These are phyloP conservation scores for Chytriomyces sp. DNA, from an alignment of 192 early-diverging fungal genomes.

Conservation along the genomic window DNA sequence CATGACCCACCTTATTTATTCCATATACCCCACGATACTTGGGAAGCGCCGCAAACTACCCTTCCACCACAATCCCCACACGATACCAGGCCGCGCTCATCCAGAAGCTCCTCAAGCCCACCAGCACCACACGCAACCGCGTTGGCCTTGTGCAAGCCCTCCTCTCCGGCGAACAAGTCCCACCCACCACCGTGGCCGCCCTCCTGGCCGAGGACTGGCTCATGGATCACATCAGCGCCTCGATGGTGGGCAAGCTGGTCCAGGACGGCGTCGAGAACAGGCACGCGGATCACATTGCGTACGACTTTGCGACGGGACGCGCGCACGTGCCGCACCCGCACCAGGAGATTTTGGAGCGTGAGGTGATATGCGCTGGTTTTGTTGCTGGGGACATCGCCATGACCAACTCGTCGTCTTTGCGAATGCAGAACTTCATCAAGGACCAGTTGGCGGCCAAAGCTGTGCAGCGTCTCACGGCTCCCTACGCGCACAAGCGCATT, in stretches of 20 bases:
- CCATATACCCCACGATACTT: background rate
- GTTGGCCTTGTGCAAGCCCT: background rate
- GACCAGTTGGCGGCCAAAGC: background rate
- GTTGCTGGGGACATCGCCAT: background rate
- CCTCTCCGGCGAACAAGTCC: background rate
- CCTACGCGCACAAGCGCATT: background rate
- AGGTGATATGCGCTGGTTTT: too few species aligned
- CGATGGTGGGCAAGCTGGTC: background rate
- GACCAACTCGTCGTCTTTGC: background rate
- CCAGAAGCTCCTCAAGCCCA: background rate
- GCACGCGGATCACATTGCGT: constrained; percentile 4
- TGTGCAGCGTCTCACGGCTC: background rate
- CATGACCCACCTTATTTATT: background rate
- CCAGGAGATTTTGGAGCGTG: background rate
- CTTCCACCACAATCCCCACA: too few species aligned
- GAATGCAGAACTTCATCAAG: constrained; percentile 2
- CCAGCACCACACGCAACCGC: background rate
- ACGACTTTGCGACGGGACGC: background rate
- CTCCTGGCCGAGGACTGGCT: constrained; percentile 1
- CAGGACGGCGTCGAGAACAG: background rate
- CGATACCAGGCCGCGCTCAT: background rate
- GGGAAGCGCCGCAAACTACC: too few species aligned
- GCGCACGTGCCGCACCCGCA: background rate
- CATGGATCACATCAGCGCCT: background rate
- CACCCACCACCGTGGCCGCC: background rate